Percentiles rank a stretch among this genome's conserved stretches.
phyloP scores from a whole-genome alignment of 345 rosid species.

The Eutrema yunnanense region DNA sequence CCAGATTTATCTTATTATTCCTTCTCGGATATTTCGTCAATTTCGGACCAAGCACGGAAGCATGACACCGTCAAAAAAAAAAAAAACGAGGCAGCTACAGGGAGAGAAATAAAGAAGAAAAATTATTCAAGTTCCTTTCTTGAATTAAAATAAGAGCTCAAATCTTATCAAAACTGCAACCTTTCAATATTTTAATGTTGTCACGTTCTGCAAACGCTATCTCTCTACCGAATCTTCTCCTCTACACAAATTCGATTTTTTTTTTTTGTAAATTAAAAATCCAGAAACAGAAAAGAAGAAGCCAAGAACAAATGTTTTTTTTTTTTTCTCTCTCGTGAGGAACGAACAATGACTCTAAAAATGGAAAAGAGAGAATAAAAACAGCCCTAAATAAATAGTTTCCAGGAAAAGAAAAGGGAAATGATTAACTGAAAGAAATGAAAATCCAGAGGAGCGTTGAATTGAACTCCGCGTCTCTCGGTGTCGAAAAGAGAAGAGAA shows the following conservation, averaged over 20 bases:
- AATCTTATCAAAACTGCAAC: constrained; percentile 12
- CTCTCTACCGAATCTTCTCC: constrained; percentile 2
- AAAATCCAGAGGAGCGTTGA: constrained; percentile 28
- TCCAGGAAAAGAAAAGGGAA: not conserved
- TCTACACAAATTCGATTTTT: not conserved
- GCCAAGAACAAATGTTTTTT: not conserved
- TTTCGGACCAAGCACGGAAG: constrained; percentile 26
- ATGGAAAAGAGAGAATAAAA: constrained; percentile 3
- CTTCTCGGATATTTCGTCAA: constrained; percentile 22
- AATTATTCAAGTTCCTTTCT: not conserved
- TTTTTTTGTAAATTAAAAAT: not conserved
- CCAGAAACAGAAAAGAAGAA: constrained; percentile 7
- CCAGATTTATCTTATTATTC: not conserved
- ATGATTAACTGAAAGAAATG: constrained; percentile 1
- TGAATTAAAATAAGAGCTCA: not conserved
- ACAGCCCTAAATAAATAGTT: not conserved
- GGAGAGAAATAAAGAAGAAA: not conserved
- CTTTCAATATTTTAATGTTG: constrained; percentile 25
- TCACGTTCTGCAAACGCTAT: constrained; percentile 32
- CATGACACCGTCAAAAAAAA: constrained; percentile 46
- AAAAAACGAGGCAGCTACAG: not conserved
- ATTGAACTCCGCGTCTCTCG: constrained; percentile 28
- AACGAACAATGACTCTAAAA: not conserved
- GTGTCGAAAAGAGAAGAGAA: not conserved
- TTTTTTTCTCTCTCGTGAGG: not conserved